Evolutionary conservation across 2,329 filamentous ascomycete genomes (phyloP), one percentile per base, ranked within the genome.

Genomic region (Aspergillus intermedius): DNA sequence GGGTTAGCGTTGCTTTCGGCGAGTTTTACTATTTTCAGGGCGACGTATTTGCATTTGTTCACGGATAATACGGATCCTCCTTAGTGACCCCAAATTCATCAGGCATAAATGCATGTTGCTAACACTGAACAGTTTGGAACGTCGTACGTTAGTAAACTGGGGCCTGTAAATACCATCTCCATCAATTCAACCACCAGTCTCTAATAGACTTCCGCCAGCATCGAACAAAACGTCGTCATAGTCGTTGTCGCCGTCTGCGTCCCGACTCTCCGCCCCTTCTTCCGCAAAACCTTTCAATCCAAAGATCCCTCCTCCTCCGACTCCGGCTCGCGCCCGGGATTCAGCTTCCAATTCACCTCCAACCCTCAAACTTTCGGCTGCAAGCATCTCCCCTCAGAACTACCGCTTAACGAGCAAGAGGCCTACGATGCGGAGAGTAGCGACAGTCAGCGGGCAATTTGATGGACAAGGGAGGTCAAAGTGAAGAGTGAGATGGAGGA

Each of bases 221-320:
- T 62, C 48, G 60, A 63, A 42, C 59, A 61, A 45, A 63, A 61
- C 44, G 58, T 62, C 35, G 59, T 62, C 49, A 61, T 62, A n/a
- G 46, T 61, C 12, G 60, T 62, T 13, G 46, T 61, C 12, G 60
- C 60, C 2, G 60, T 60, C 10, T 63, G 60, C 39, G 54, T 60
- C 32, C 60, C 60, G 2, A 61, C 60, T 1, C 52, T 63, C 1
- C 60, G 56, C 1, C 59, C 60, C 4, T 53, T 63, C 32, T 60
- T 63, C 50, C 56, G 56, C 46, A 54, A 44, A 10, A 44, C 44
- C n/a, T 57, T 60, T 17, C 22, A 49, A n/a, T 50, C 44, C 13
- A 50, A 35, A 2, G 41, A 32, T 3, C 9, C 25, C 25, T 50
- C 52, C 25, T 50, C 52, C 0, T 40, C 7, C 2, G 42, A 30